phyloP scores from a whole-genome alignment of 192 early-diverging fungal genomes.

The Neocallimastix lanati region DNA sequence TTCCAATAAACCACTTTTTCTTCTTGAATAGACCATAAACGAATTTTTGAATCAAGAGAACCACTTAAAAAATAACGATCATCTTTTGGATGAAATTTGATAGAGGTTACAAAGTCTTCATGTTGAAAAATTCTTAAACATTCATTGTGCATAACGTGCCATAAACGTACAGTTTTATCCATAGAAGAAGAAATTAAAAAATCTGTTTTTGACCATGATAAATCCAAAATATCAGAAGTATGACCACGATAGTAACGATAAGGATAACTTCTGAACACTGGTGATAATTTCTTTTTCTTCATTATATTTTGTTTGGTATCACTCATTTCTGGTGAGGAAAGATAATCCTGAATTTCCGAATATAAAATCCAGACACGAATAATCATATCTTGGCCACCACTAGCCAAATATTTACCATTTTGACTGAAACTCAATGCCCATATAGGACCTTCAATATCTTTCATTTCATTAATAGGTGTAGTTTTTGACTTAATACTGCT shows the following conservation, averaged over 20 bases:
- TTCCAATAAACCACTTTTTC: constrained; percentile 64
- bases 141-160: constrained; percentile 51
- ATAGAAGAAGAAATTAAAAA: constrained; percentile 64
- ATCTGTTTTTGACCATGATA: constrained; percentile 32
- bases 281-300: neutral
- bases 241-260: constrained; percentile 59
- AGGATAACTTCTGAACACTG: constrained; percentile 12
- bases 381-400: constrained; percentile 54
- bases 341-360: constrained; percentile 6
- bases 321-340: neutral
- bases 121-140: constrained; percentile 68
- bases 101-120: constrained; percentile 54
- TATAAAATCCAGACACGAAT: constrained; percentile 45
- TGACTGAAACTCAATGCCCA: constrained; percentile 66
- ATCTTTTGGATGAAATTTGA: constrained; percentile 68
- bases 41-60: constrained; percentile 56
- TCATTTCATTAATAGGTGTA: neutral
- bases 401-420: constrained; percentile 59
- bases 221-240: constrained; percentile 41
- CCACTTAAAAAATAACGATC: constrained; percentile 65
- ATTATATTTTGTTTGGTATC: neutral
- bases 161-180: constrained; percentile 71
- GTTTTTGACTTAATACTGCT: too few relatives aligned
- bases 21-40: constrained; percentile 66
- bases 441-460: constrained; percentile 16